Evolutionary conservation across 805 yeast genomes (phyloP), one percentile per base, ranked within the genome.

Genomic region (Saccharomycopsis fibuligera): DNA sequence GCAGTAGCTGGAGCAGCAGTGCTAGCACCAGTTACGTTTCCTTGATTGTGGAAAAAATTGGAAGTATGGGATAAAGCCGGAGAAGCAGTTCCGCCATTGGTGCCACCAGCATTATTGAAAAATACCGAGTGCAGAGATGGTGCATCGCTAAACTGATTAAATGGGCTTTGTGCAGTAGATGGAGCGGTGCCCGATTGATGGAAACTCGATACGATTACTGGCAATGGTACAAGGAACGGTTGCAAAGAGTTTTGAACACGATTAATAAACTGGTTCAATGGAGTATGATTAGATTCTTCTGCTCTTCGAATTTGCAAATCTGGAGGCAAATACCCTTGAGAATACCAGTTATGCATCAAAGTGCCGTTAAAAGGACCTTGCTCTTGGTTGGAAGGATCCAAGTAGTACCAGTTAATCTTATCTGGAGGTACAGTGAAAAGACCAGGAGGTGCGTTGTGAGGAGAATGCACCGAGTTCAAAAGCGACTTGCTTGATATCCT

Each of bases 291-390:
- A 0, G 61, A 42, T 51, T 81, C 87, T 41, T 74, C 83, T 19
- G 69, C 74, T 29, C 91, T 74, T 48, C 83, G 73, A 48, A 88
- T 67, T 36, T 66, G 65, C 53, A 87, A 67, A 50, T 73, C 78
- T 9, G 68, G 69, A 35, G 67, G 67, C 56, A 86, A 69, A 64
- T 82, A 85, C 2, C 79, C 78, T 38, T 73, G 74, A 6, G 74
- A 59, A 50, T 74, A 78, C 96, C 96, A 87, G 45, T 69, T 78
- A 55, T 85, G 90, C 96, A 87, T 87, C 64, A 74, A 65, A 23
- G 65, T 62, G 2, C 90, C 88, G 41, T 70, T 69, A 64, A 87
- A 87, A 2, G 96, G 96, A 21, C 96, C 96, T 61, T 86, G 95
- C 53, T 78, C 80, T 44, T 65, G 72, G 3, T 85, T 86, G 36